A percentile compares a stretch with the other conserved stretches of the same genome.
Evolutionary conservation across 192 early-diverging fungal genomes (phyloP).

Genomic region (Thamnidium elegans): DNA sequence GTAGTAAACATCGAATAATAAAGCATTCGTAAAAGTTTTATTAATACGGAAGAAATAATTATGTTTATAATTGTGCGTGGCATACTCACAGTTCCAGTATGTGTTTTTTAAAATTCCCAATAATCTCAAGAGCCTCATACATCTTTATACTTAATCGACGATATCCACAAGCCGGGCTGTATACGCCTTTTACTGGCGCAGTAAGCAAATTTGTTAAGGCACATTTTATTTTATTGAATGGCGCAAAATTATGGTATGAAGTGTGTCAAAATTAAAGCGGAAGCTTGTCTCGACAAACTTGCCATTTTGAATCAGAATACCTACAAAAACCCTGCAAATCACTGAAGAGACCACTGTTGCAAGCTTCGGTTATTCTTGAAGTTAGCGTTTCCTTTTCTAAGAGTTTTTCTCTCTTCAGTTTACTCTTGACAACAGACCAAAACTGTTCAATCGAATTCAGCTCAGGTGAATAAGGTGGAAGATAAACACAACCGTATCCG

Average conservation of each 20-base stretch:
- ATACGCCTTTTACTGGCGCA: no score
- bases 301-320: not conserved
- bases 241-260: not conserved
- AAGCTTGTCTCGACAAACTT: not conserved
- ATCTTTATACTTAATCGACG: no score
- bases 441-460: slow-evolving; percentile 33
- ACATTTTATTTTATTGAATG: no score
- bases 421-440: slow-evolving; percentile 21
- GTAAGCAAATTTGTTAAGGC: no score
- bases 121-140: no score
- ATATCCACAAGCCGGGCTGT: no score
- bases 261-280: not conserved
- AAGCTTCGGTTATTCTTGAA: not conserved
- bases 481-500: slow-evolving; percentile 16
- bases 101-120: no score
- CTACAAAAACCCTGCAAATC: not conserved
- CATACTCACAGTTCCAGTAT: no score
- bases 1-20: no score
- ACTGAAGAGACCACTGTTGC: not conserved
- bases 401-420: slow-evolving; percentile 2
- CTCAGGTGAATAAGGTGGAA: slow-evolving; percentile 28
- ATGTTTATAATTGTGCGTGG: no score
- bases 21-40: no score
- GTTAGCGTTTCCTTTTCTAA: slow-evolving; percentile 5
- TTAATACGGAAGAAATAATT: no score